Base-by-base conservation (phyloP, 2,329 filamentous ascomycete genomes). In the Aaosphaeria pasadenensis region DNA sequence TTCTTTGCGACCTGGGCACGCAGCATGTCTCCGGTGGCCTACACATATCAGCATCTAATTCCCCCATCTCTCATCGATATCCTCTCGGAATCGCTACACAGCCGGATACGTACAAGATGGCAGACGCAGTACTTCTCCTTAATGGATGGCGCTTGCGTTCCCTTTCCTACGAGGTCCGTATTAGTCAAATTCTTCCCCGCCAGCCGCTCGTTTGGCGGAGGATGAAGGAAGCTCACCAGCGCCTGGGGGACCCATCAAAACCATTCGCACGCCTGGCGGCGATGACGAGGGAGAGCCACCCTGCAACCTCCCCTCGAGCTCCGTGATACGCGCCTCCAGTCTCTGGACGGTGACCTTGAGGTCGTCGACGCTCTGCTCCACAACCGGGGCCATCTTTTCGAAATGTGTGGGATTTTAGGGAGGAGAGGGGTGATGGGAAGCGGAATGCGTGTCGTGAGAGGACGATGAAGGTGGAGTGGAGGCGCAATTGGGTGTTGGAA, bases 11-110 rank as follows among this genome's bases (percentile, higher is more conserved):
- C 94, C 76, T 99, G 94, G 60, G 91, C 95, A 68, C 94, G 91
- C 68, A 99, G 84, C 94, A 99, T 99, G 76, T 99, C 94, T 72
- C 94, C 94, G 51, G 94, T 99, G 56, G 94, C 94, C 91, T 96
- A 64, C 44, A 54, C 42, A 47, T 48, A 59, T 66, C 46, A 66
- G 62, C 44, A 52, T 50, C 33, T 17, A 30, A 36, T 36, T 36
- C 9, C 33, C 9, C 33, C 7, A 9, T 36, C 9, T 36, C 9
- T n/a, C 9, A n/a, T 9, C 9, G 33, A 36, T 9, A 36, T n/a
- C 33, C 33, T 9, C n/a, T 9, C 7, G 7, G n/a, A 36, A 9
- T 36, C 33, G n/a, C 7, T n/a, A 36, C n/a, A 36, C n/a, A 11
- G 5, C 17, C 2, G 7, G 31, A 29, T 44, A 71, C 86, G 67